These are phyloP conservation scores for Neofusicoccum parvum DNA, from an alignment of 2,329 filamentous ascomycete genomes.

Conservation along the genomic window DNA sequence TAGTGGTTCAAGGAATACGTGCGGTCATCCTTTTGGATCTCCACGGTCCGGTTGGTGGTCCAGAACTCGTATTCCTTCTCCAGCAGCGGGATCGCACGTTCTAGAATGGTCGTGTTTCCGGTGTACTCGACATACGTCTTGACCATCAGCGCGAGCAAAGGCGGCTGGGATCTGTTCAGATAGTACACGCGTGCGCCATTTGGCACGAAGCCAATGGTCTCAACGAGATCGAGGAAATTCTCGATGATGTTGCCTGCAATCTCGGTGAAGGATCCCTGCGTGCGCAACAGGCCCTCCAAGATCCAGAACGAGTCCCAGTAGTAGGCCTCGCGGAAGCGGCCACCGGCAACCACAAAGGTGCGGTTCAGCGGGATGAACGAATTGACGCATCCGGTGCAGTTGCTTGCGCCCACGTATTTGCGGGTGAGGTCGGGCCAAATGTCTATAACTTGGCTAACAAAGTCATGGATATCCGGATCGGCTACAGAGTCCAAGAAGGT, in stretches of 20 bases:
- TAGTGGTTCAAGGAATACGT: constrained; percentile 64
- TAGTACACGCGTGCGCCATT: constrained; percentile 71
- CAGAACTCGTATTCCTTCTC: constrained; percentile 67
- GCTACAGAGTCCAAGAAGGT: constrained; percentile 59
- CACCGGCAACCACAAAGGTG: constrained; percentile 70
- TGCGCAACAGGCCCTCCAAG: constrained; percentile 65
- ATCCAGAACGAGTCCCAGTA: constrained; percentile 76
- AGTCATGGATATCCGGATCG: constrained; percentile 62
- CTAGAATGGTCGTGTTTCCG: constrained; percentile 62
- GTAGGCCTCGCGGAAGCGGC: constrained; percentile 71
- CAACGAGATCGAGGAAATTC: constrained; percentile 69
- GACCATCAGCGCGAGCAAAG: constrained; percentile 67
- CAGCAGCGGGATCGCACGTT: constrained; percentile 63
- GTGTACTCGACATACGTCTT: constrained; percentile 65
- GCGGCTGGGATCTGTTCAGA: constrained; percentile 68
- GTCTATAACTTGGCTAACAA: constrained; percentile 64
- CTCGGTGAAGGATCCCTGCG: constrained; percentile 63
- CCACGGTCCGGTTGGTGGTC: constrained; percentile 61
- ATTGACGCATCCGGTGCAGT: constrained; percentile 62
- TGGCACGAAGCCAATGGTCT: constrained; percentile 66
- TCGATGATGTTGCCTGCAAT: constrained; percentile 70
- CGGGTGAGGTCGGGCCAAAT: constrained; percentile 72
- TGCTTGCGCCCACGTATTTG: constrained; percentile 53
- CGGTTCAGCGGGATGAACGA: constrained; percentile 69
- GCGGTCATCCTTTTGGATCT: constrained; percentile 49